Evolutionary conservation across 495 filamentous ascomycete species (phyloP), one percentile per base, ranked within the genome.

Genomic region (Xylaria castorea): DNA sequence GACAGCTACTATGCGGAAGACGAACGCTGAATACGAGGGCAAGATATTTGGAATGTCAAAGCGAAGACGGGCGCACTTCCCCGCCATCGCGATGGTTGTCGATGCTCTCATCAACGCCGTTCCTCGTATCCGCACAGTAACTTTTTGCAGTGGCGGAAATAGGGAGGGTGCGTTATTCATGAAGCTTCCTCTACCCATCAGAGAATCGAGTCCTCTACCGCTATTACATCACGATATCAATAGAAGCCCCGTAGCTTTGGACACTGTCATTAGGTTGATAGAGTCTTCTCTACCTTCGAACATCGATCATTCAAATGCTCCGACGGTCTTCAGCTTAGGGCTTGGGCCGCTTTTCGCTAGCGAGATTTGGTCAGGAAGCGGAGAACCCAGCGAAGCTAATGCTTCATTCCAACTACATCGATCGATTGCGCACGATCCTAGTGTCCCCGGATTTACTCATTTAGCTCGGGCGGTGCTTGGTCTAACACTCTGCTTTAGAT

Each of bases 131-230:
- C 87, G 86, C 61, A 86, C 90, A 30, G 92, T 93, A 3, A 88
- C 89, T 18, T 98, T 97, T 82, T 95, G 93, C 76, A 90, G 93
- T 75, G 95, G 87, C 14, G 95, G 95, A 12, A 93, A 97, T 58
- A 87, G 94, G 34, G 95, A 97, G 80, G 95, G 95, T 0, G 87
- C 90, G 1, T 80, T 97, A 34, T 94, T 91, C 81, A 86, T 90
- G 79, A 89, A 86, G 68, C 85, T 97, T 20, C 85, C 89, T 0
- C 70, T 80, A 8, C 75, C 82, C 3, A 79, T 92, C 20, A 88
- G 91, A 64, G 85, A 89, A 46, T 85, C 87, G 76, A 84, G 91
- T 78, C 93, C 95, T 1, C 77, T 97, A 18, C 76, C 88, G 3
- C 79, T 81, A 1, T 81, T 86, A 66, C 87, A 88, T 6, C 82